These are phyloP conservation scores for Barnettozyma wickerhamii DNA, from an alignment of 805 yeast genomes.

Conservation along the genomic window DNA sequence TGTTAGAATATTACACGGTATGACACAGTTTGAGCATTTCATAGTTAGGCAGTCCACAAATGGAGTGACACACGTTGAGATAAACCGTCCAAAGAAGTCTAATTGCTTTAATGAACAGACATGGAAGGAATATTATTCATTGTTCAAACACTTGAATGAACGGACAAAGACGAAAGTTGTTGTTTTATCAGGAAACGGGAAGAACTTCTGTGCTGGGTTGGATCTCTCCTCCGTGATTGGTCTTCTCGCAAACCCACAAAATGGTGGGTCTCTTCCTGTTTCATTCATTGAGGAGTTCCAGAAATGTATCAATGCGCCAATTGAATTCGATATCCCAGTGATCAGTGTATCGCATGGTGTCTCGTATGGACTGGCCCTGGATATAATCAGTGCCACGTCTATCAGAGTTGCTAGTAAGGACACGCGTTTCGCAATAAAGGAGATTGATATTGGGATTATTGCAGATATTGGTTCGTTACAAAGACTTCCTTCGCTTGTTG, in stretches of 20 bases:
- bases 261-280: too few species aligned
- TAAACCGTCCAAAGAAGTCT: constrained; percentile 55
- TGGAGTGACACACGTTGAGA: constrained; percentile 49
- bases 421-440: constrained; percentile 55
- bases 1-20: too few species aligned
- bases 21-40: constrained; percentile 17
- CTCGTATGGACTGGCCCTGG: constrained; percentile 63
- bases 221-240: constrained; percentile 39
- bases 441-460: constrained; percentile 67
- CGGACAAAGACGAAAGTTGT: constrained; percentile 47
- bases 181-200: constrained; percentile 52
- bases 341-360: constrained; percentile 65
- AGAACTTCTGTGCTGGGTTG: constrained; percentile 61
- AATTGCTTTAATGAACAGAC: constrained; percentile 55
- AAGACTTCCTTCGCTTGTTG: constrained; percentile 50
- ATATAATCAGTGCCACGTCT: constrained; percentile 54
- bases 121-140: constrained; percentile 52
- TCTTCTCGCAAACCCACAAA: constrained; percentile 22
- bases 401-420: constrained; percentile 54
- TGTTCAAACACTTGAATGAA: constrained; percentile 42
- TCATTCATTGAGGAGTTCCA: constrained; percentile 53
- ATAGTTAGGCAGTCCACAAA: constrained; percentile 15
- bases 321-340: constrained; percentile 51
- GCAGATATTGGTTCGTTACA: constrained; percentile 80
- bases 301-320: constrained; percentile 44